Evolutionary conservation across 306 rosid species (phyloP).

Genomic region (Cucurbita moschata): DNA sequence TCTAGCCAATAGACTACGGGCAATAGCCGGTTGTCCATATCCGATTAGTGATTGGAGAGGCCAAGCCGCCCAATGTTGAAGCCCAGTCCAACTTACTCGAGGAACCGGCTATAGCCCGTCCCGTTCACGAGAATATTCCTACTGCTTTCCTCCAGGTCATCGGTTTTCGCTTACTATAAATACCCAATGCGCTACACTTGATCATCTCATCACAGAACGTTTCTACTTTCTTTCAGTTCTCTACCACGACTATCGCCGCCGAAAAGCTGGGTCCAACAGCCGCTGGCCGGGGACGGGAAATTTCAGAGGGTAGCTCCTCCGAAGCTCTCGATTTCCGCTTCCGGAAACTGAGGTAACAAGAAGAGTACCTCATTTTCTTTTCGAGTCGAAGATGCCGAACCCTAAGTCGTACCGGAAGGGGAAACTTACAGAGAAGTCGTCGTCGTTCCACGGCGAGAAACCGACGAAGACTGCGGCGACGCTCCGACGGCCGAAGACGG

Average conservation of each 20-base stretch:
- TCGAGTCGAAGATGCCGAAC: conserved; percentile 33
- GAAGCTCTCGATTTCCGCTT: conserved; percentile 48
- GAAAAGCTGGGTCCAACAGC: conserved; percentile 33
- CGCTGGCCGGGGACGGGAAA: conserved; percentile 8
- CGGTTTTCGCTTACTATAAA: not conserved
- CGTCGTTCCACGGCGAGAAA: conserved; percentile 41
- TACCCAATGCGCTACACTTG: not conserved
- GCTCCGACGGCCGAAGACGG: conserved; percentile 62
- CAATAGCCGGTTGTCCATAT: conserved; percentile 1
- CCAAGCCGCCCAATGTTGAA: conserved; percentile 1
- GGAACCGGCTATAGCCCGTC: conserved; percentile 8
- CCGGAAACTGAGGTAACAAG: conserved; percentile 36
- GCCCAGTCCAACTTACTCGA: not conserved
- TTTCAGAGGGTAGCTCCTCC: conserved; percentile 38
- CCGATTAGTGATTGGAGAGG: not conserved
- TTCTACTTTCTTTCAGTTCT: not conserved
- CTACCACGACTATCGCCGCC: conserved; percentile 6
- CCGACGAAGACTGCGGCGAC: not conserved
- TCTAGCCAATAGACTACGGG: not conserved
- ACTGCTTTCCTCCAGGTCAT: not conserved
- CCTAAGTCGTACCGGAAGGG: conserved; percentile 37
- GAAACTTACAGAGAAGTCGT: conserved; percentile 30
- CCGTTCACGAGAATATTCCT: not conserved
- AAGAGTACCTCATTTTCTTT: not conserved
- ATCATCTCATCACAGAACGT: not conserved